These are phyloP conservation scores for Calendula officinalis DNA, from an alignment of 129 eudicot genomes.

Conservation along the genomic window DNA sequence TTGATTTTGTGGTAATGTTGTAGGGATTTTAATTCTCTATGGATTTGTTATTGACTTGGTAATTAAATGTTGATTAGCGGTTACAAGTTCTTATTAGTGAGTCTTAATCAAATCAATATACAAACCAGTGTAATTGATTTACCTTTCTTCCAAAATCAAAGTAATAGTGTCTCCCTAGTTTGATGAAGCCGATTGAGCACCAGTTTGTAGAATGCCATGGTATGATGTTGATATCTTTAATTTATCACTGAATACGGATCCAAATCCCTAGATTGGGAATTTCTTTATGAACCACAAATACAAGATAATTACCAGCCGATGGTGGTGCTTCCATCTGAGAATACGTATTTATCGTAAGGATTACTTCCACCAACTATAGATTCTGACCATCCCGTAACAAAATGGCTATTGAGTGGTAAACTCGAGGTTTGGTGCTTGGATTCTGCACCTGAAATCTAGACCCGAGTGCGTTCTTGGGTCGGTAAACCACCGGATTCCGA, in stretches of 20 bases:
- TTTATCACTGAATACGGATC: conserved; percentile 42
- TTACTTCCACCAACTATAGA: conserved; percentile 30
- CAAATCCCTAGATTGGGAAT: conserved; percentile 67
- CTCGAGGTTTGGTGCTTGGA: conserved; percentile 39
- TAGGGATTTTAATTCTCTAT: conserved; percentile 4
- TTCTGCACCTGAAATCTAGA: conserved; percentile 44
- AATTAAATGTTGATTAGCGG: too few relatives aligned
- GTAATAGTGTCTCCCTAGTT: too few relatives aligned
- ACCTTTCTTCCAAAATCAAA: too few relatives aligned
- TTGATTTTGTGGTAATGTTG: neutral
- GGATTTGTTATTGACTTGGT: too few relatives aligned
- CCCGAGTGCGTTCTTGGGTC: conserved; percentile 26
- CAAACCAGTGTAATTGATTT: too few relatives aligned
- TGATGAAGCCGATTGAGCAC: too few relatives aligned
- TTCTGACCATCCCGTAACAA: conserved; percentile 51
- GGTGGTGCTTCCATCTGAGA: conserved; percentile 20
- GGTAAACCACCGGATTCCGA: conserved; percentile 44
- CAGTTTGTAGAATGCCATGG: too few relatives aligned
- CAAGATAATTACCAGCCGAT: conserved; percentile 48
- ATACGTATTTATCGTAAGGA: too few relatives aligned
- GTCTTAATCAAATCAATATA: too few relatives aligned
- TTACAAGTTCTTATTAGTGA: too few relatives aligned
- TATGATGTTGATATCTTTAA: too few relatives aligned
- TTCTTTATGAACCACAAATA: conserved; percentile 62
- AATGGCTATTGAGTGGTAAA: conserved; percentile 51